These are phyloP conservation scores for Boletus patriciae DNA, from an alignment of 768 basidiomycete species.

Conservation along the genomic window DNA sequence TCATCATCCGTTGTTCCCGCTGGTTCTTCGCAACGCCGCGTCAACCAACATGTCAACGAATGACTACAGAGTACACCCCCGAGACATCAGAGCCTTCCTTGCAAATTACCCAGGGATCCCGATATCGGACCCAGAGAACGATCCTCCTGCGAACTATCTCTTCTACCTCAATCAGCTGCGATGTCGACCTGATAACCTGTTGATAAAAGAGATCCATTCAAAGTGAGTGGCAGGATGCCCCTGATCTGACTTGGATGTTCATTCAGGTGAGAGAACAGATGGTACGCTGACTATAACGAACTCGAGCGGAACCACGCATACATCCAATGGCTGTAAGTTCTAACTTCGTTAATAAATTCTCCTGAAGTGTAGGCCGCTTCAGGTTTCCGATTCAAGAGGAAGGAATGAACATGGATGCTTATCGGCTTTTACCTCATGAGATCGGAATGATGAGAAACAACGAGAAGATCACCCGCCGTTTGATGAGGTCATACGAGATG, in stretches of 20 bases:
- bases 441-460: slow-evolving; percentile 54
- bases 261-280: slow-evolving; percentile 42
- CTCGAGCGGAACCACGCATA: slow-evolving; percentile 71
- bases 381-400: slow-evolving; percentile 76
- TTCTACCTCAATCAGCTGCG: slow-evolving; percentile 61
- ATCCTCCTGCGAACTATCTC: slow-evolving; percentile 45
- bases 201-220: slow-evolving; percentile 63
- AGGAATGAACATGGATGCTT: slow-evolving; percentile 68
- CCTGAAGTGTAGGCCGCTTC: not conserved
- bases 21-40: slow-evolving; percentile 1
- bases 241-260: not conserved
- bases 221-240: slow-evolving; percentile 38
- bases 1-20: slow-evolving; percentile 14
- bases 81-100: slow-evolving; percentile 30
- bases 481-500: slow-evolving; percentile 61
- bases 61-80: slow-evolving; percentile 8
- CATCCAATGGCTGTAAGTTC: slow-evolving; percentile 76
- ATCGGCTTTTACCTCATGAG: slow-evolving; percentile 68
- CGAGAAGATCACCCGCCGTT: slow-evolving; percentile 45
- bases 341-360: not conserved
- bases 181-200: slow-evolving; percentile 60
- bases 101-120: slow-evolving; percentile 20
- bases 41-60: slow-evolving; percentile 17
- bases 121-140: slow-evolving; percentile 5
- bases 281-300: slow-evolving; percentile 59